These are phyloP conservation scores for Hortiboletus campestris DNA, from an alignment of 768 basidiomycete species.

Conservation along the genomic window DNA sequence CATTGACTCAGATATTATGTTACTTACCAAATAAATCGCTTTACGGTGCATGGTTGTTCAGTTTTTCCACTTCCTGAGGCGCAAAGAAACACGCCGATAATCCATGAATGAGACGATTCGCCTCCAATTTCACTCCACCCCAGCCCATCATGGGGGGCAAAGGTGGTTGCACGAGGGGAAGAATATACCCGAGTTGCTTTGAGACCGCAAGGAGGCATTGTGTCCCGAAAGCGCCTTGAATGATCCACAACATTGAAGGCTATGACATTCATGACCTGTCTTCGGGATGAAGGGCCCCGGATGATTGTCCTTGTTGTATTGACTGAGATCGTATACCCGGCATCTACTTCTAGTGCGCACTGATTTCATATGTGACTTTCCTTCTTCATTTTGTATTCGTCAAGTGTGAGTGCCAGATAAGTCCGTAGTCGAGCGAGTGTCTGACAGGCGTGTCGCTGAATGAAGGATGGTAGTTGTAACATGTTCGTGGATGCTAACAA, in stretches of 20 bases:
- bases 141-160: constrained; percentile 58
- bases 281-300: constrained; percentile 58
- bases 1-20: neutral
- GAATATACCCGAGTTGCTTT: constrained; percentile 54
- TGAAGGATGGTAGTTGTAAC: constrained; percentile 25
- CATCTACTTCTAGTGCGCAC: constrained; percentile 50
- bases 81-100: constrained; percentile 49
- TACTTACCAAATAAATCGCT: constrained; percentile 29
- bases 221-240: constrained; percentile 33
- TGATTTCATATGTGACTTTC: constrained; percentile 23
- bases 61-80: constrained; percentile 27
- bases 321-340: constrained; percentile 63
- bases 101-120: constrained; percentile 55
- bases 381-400: constrained; percentile 31
- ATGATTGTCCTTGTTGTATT: constrained; percentile 47
- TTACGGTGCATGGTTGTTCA: neutral
- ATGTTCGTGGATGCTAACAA: constrained; percentile 40
- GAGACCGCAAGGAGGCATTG: constrained; percentile 49
- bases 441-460: constrained; percentile 22
- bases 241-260: constrained; percentile 51
- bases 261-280: constrained; percentile 51
- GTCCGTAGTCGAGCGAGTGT: constrained; percentile 46
- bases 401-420: constrained; percentile 46
- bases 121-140: constrained; percentile 72
- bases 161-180: constrained; percentile 41